Percentiles rank a stretch among this genome's conserved stretches.
These are phyloP conservation scores for Monilinia laxa DNA, from an alignment of 2,329 filamentous ascomycete species.

Conservation along the genomic window DNA sequence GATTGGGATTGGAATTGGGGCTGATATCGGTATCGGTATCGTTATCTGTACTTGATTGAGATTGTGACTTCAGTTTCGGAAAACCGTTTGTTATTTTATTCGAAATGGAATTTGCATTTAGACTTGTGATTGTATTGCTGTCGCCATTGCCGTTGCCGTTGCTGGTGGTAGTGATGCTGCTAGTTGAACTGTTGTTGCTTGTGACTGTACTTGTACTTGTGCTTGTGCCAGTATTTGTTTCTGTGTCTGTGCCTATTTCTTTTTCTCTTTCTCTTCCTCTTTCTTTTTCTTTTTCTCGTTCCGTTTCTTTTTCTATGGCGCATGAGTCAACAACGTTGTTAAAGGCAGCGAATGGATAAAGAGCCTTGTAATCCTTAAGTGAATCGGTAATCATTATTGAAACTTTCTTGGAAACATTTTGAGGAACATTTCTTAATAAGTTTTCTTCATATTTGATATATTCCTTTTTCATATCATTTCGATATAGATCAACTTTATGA, in stretches of 20 bases:
- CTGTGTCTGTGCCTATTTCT: too few species aligned
- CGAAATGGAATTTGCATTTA: not conserved
- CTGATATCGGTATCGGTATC: too few species aligned
- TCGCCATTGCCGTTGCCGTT: not conserved
- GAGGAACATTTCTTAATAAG: slow-evolving; percentile 49
- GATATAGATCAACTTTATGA: slow-evolving; percentile 56
- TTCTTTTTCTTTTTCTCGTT: not conserved
- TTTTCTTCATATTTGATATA: slow-evolving; percentile 55
- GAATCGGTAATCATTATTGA: slow-evolving; percentile 43
- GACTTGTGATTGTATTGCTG: not conserved
- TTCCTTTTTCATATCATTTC: slow-evolving; percentile 56
- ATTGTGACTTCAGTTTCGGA: slow-evolving; percentile 13
- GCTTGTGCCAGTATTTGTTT: too few species aligned
- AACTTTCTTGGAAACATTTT: slow-evolving; percentile 50
- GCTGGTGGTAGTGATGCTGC: not conserved
- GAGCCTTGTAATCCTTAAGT: slow-evolving; percentile 29
- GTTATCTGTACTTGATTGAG: too few species aligned
- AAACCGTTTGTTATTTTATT: slow-evolving; percentile 17
- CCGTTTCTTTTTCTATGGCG: slow-evolving; percentile 13
- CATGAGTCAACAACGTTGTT: slow-evolving; percentile 32
- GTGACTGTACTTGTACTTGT: too few species aligned
- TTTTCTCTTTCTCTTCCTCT: not conserved
- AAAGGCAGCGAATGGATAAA: slow-evolving; percentile 32
- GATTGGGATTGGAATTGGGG: too few species aligned
- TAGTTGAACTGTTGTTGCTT: too few species aligned